Conservation (phyloP, 163 green algal species). For the Chloromonas sp. region DNA sequence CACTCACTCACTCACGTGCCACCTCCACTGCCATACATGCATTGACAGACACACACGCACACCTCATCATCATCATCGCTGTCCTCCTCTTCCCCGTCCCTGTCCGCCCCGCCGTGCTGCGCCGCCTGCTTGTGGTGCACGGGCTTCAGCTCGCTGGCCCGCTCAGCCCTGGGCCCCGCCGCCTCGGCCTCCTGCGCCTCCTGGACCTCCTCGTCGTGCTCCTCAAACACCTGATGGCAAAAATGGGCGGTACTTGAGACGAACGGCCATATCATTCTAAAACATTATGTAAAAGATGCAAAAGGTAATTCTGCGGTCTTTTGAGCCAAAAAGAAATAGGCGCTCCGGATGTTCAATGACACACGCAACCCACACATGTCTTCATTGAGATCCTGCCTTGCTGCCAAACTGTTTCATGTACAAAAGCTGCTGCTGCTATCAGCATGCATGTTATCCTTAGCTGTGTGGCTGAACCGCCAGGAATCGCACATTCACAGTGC, state of each 20-base stretch:
- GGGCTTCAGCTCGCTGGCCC: constrained; percentile 60
- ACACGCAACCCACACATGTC: too few species aligned
- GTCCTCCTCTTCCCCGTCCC: constrained; percentile 8
- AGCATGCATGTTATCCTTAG: too few species aligned
- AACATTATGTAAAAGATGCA: background rate
- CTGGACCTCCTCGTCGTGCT: constrained; percentile 91
- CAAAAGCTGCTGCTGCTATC: too few species aligned
- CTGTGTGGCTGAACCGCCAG: too few species aligned
- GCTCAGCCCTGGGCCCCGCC: constrained; percentile 23
- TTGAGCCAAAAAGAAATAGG: too few species aligned
- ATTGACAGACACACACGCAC: background rate
- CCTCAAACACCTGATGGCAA: constrained; percentile 73
- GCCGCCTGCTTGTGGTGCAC: constrained; percentile 34
- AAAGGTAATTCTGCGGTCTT: background rate
- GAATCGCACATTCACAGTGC: too few species aligned
- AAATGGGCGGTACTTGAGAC: background rate
- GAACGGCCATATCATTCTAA: background rate
- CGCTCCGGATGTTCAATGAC: too few species aligned
- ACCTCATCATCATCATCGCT: constrained; percentile 17
- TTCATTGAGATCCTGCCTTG: too few species aligned
- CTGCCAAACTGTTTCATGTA: too few species aligned
- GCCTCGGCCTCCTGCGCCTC: constrained; percentile 77
- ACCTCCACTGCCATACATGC: too few species aligned
- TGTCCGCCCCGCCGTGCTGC: constrained; percentile 4
- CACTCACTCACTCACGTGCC: too few species aligned